Evolutionary conservation across 1,284 basidiomycete genomes (phyloP), one percentile per base, ranked within the genome.

Genomic region (Inonotus hispidus): DNA sequence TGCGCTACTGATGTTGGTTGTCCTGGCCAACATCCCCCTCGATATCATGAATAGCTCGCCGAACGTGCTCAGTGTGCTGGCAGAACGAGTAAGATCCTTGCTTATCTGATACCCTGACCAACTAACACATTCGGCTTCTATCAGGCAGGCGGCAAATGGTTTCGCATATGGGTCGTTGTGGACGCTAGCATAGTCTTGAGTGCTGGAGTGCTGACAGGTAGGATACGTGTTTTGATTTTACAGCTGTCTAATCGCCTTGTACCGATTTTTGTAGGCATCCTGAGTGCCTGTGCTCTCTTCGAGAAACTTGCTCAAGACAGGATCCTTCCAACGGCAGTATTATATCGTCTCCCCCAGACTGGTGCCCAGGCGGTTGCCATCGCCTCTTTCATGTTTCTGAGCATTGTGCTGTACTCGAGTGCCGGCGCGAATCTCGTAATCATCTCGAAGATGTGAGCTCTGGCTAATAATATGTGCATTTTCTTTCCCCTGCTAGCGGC

Each of bases 121-220:
- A 46, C 3, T 41, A 29, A 53, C 21, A 8, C 14, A 84, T 78
- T 75, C 13, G 21, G 11, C 16, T 54, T 19, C n/a, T 19, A 38
- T 23, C 21, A 54, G 53, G 53, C 75, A 1, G 82, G 78, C 1
- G 83, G 85, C 4, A 71, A 68, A 14, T 88, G 85, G 84, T 67
- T 90, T 35, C 74, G 85, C 11, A 75, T 77, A 19, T 81, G 79
- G 77, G 74, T 88, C 4, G 83, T 82, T 1, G 74, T 82, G 0
- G 87, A 90, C 66, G 84, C 87, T 1, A 74, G 86, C 46, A 69
- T 85, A 3, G 87, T 89, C 16, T 75, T 90, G 2, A 84, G 82
- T 58, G 87, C 84, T 3, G 86, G 85, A 1, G 81, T 88, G n/a
- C 74, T 89, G 19, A 84, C 85, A 47, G 87, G 87, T 77, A 66